Conservation (phyloP, 2,329 filamentous ascomycete species). For the Tolypocladium album region DNA sequence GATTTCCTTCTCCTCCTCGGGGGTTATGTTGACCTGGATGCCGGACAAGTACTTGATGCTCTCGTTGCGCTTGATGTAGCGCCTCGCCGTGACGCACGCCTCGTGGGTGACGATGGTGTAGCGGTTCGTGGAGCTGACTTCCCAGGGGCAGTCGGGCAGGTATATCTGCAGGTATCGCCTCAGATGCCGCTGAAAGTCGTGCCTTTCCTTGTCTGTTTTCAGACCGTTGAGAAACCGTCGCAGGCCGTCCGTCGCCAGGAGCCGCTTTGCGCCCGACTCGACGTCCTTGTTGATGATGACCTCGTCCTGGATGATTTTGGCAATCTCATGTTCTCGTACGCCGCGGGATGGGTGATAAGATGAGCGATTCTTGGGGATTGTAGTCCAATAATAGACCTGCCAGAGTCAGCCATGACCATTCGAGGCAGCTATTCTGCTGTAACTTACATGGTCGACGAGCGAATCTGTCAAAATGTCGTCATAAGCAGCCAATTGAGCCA, state of each 20-base stretch:
- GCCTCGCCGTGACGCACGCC: slow-evolving; percentile 74
- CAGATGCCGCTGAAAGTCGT: slow-evolving; percentile 77
- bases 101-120: slow-evolving; percentile 90
- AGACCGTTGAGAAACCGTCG: slow-evolving; percentile 59
- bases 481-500: slow-evolving; percentile 82
- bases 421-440: neutral
- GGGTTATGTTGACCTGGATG: slow-evolving; percentile 84
- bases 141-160: slow-evolving; percentile 85
- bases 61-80: slow-evolving; percentile 69
- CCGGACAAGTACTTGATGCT: slow-evolving; percentile 84
- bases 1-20: slow-evolving; percentile 78
- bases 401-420: slow-evolving; percentile 4
- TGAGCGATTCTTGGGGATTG: slow-evolving; percentile 84
- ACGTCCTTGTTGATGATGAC: slow-evolving; percentile 68
- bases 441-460: slow-evolving; percentile 82
- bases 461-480: slow-evolving; percentile 95
- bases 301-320: slow-evolving; percentile 49
- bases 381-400: slow-evolving; percentile 93
- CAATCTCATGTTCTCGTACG: slow-evolving; percentile 54
- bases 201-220: slow-evolving; percentile 66
- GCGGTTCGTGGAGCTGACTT: slow-evolving; percentile 82
- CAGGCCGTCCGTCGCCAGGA: slow-evolving; percentile 65
- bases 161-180: slow-evolving; percentile 90
- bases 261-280: slow-evolving; percentile 55
- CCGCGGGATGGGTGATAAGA: slow-evolving; percentile 80